A percentile compares a stretch with the other conserved stretches of the same genome.
Conservation (phyloP, 306 rosid species). For the Arachis stenosperma region DNA sequence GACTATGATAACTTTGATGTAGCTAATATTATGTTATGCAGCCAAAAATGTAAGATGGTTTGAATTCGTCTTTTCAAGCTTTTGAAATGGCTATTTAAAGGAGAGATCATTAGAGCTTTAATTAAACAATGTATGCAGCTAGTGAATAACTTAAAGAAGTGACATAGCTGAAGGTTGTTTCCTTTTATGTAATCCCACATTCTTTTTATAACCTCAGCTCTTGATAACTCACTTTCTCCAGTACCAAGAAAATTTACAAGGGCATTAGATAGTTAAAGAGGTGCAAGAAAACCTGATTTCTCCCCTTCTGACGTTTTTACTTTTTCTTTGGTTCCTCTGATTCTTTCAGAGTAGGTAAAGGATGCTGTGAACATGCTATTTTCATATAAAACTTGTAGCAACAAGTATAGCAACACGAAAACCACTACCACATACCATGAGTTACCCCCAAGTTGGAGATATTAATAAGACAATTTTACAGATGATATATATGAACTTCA, state of each 20-base stretch:
- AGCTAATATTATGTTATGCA: conserved; percentile 14
- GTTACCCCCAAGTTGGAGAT: too few relatives aligned
- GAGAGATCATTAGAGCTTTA: not conserved
- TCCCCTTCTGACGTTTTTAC: too few relatives aligned
- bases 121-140: conserved; percentile 6
- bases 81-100: conserved; percentile 17
- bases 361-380: too few relatives aligned
- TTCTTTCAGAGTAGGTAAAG: too few relatives aligned
- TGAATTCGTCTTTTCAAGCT: conserved; percentile 17
- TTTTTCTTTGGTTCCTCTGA: too few relatives aligned
- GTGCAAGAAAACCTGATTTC: too few relatives aligned
- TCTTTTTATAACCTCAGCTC: conserved; percentile 65
- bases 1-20: not conserved
- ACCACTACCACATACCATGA: too few relatives aligned
- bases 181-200: conserved; percentile 82
- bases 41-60: conserved; percentile 8
- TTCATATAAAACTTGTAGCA: too few relatives aligned
- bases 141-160: conserved; percentile 24
- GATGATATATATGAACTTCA: too few relatives aligned
- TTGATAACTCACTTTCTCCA: conserved; percentile 67
- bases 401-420: too few relatives aligned
- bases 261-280: conserved; percentile 40
- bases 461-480: too few relatives aligned
- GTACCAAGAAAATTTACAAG: conserved; percentile 71
- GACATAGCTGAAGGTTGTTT: conserved; percentile 75